Base-by-base conservation (phyloP, 1,284 basidiomycete genomes). In the Paramarasmius palmivorus region DNA sequence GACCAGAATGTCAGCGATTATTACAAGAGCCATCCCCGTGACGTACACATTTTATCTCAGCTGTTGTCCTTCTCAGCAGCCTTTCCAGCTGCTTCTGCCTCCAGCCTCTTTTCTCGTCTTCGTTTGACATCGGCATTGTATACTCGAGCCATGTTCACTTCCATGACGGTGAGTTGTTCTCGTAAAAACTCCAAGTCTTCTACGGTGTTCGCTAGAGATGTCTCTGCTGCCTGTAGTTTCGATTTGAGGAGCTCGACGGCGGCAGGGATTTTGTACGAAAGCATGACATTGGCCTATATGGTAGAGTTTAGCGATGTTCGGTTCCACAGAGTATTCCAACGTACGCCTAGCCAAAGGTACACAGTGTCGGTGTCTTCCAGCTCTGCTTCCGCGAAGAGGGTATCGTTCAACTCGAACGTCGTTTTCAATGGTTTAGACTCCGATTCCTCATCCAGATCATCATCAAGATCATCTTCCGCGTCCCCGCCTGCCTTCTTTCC, bases 91-190 rank as follows among this genome's bases (percentile, higher is more conserved):
- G 58, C 59, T 53, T 68, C 73, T 52, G 81, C 81, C 58, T 67
- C 70, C 61, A 78, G 73, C 57, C 83, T 73, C 58, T 68, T 67
- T 51, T 90, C 86, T 65, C 92, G 75, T 64, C 93, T 76, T 58
- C 89, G 75, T 67, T 92, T 93, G 41, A 96, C 93, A 67, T 96
- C 94, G 90, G 91, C 95, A 66, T 99, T 99, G 70, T 97, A 98
- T 51, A 98, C 90, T 35, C 96, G 79, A 7, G 96, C 96, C 23
- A 93, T 96, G 69, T 98, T 98, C 57, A 99, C 96, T 68, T 99
- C 95, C 91, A 98, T 98, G 14, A 97, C 85, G 3, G 96, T 99
- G 50, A 96, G 83, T 70, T 99, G 96, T 67, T 99, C 96, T 52
- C 95, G 79, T 57, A 99, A 73, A 68, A 94, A 99, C 65, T 95